Evolutionary conservation across 139 green algal species (phyloP), one percentile per base, ranked within the genome.

Genomic region (Zygnema cylindricum): DNA sequence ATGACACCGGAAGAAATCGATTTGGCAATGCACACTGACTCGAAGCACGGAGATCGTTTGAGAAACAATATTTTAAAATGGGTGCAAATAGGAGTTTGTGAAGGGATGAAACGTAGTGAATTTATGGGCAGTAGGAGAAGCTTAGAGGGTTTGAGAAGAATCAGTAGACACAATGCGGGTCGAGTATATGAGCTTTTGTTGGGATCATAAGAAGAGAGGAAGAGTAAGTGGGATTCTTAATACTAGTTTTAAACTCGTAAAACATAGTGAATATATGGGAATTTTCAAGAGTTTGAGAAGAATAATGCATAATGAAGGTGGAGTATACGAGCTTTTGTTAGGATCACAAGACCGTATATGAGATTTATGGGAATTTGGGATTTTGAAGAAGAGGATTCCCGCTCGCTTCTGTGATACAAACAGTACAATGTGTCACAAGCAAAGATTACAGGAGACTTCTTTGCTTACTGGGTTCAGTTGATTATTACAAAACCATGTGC

Each of bases 61-160:
- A 41, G 71, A 11, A 43, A 11, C 71, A 41, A 11, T 30, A 38
- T 54, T 3, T 41, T 79, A 43, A 16, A 7, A 54, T 25, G 38
- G 71, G 36, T 3, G 43, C 7, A 16, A 30, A 11, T 38, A 43
- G 36, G 36, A 16, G 71, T 3, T 11, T 43, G 71, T 11, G 3
- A 11, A 7, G 11, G 36, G 11, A 79, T 79, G 71, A 43, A 54
- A 43, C 36, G 71, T 54, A 43, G 71, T 11, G 71, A 79, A 43
- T 79, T 79, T 43, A 41, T 79, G 36, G 71, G 71, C 71, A 79
- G 71, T 79, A 7, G 71, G 71, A 41, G 38, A 43, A 79, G 38
- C 71, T 79, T 79, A 7, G 71, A 79, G 38, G 71, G 71, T 3
- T 16, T 79, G 11, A 41, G 43, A 43, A 79, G 71, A 43, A 79